Base-by-base conservation (phyloP, 805 yeast species). In the Wickerhamiella slavikovae region DNA sequence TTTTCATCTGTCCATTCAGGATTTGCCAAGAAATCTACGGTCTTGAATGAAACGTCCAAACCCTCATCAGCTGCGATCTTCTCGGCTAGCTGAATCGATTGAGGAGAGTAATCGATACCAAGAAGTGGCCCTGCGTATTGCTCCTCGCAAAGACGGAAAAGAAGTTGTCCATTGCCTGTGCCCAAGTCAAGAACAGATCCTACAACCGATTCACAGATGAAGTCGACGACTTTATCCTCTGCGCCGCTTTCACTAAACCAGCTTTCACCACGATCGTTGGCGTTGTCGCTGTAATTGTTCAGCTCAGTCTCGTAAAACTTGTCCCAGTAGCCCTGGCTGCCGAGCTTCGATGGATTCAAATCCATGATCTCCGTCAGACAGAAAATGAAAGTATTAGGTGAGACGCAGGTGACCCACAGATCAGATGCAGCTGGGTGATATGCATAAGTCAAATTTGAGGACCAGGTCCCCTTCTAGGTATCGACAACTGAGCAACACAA, bases 171-270 rank as follows among this genome's bases (percentile, higher is more conserved):
- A 51, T 89, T 89, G 1, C 98, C 99, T 0, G 98, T 83, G 1
- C 99, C 99, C 22, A 89, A 55, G 50, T 85, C 98, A 14, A 77
- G 52, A 29, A 83, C 59, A 1, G 52, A 50, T 2, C 17, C 5
- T 4, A 24, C 22, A 4, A 19, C 23, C 38, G 71, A 62, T 3
- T 67, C 67, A 12, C 60, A 52, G 5, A 85, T 48, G 42, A 74
- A 83, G 28, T 68, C 67, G n/a, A 76, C 61, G 69, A 89, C 74
- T 45, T 70, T 74, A 35, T 60, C 62, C 45, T 85, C 96, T 0
- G 98, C 96, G 43, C 75, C 82, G n/a, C 77, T 73, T 44, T 89
- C 98, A 39, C 76, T 71, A 51, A 89, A 89, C 98, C 98, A 89
- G 49, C 83, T 67, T 50, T 89, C 96, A 2, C 99, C 99, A 0